These are phyloP conservation scores for Xylaria cubensis DNA, from an alignment of 495 filamentous ascomycete genomes.

Conservation along the genomic window DNA sequence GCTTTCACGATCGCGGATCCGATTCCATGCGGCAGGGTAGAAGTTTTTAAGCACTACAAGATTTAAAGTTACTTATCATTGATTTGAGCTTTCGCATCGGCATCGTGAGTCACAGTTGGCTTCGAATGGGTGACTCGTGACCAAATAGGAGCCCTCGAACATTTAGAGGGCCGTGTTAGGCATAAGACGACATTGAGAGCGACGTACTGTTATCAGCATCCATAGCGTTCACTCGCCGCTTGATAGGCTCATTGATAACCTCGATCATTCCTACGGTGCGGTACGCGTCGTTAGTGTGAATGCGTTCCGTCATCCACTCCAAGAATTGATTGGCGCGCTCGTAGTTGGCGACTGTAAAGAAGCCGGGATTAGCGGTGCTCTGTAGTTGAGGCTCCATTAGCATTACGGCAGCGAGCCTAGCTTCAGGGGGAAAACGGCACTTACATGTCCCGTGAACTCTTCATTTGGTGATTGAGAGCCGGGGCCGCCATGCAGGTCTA, in stretches of 20 bases:
- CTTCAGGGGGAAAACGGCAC: not conserved
- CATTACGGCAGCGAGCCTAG: slow-evolving; percentile 23
- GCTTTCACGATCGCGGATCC: slow-evolving; percentile 28
- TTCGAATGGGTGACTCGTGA: not conserved
- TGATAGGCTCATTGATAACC: slow-evolving; percentile 63
- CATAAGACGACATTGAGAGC: not conserved
- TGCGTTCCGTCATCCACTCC: slow-evolving; percentile 58
- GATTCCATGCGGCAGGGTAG: slow-evolving; percentile 22
- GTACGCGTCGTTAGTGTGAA: slow-evolving; percentile 50
- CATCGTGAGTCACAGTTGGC: not conserved
- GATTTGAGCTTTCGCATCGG: not conserved
- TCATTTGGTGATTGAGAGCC: slow-evolving; percentile 60
- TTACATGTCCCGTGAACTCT: slow-evolving; percentile 57
- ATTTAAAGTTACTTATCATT: not conserved
- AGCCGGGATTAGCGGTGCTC: slow-evolving; percentile 32
- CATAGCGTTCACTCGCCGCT: slow-evolving; percentile 42
- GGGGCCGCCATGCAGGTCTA: slow-evolving; percentile 64
- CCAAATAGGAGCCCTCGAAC: no score
- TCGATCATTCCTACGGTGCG: slow-evolving; percentile 62
- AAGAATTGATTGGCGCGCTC: slow-evolving; percentile 61
- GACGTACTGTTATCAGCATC: slow-evolving; percentile 38
- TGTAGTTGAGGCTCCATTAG: slow-evolving; percentile 37
- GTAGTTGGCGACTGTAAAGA: slow-evolving; percentile 62
- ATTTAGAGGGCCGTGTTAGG: no score
- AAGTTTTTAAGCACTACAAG: slow-evolving; percentile 11